Conservation (phyloP, 73 alveolate species). For the Durusdinium trenchii region DNA sequence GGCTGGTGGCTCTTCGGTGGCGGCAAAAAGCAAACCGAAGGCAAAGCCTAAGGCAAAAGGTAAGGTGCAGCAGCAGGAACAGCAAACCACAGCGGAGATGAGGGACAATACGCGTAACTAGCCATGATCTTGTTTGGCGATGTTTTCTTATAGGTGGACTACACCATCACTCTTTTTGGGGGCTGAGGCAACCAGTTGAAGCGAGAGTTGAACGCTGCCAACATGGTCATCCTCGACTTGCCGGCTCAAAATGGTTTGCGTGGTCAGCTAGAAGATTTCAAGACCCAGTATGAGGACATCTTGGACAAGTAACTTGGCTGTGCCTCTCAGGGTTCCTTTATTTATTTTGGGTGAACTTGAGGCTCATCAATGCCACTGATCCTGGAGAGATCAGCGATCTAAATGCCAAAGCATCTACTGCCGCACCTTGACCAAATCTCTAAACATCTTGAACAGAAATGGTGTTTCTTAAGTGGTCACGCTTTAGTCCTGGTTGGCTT, state of each 20-base stretch:
- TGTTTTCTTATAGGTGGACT: background rate
- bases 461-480: background rate
- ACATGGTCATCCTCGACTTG: background rate
- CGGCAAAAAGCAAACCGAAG: background rate
- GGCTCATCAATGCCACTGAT: background rate
- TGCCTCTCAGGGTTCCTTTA: background rate
- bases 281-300: background rate
- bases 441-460: background rate
- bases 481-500: background rate
- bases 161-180: background rate
- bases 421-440: background rate
- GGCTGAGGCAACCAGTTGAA: background rate
- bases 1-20: background rate
- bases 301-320: background rate
- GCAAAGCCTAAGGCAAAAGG: background rate
- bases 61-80: background rate
- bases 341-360: background rate
- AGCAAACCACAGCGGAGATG: background rate
- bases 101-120: background rate
- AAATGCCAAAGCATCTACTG: background rate
- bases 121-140: background rate
- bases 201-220: background rate
- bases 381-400: background rate
- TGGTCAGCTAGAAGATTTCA: background rate
- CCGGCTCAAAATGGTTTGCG: background rate